A percentile compares a stretch with the other conserved stretches of the same genome.
Evolutionary conservation across 108 stramenopile genomes (phyloP).

Genomic region (Nitzschia inconspicua): DNA sequence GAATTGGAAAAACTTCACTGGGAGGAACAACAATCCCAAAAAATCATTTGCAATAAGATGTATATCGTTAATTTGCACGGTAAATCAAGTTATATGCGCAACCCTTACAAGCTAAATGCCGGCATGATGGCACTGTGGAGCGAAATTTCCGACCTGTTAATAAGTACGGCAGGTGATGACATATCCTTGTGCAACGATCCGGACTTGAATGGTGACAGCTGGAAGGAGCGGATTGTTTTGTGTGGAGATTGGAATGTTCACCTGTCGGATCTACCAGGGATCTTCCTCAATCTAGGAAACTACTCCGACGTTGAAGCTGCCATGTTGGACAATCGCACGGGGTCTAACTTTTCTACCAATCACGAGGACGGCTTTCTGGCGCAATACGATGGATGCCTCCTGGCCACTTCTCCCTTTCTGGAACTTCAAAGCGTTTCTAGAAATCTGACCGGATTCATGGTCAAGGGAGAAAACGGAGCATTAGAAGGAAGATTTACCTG

Average conservation of each 20-base stretch:
- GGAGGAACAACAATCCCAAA: too few species aligned
- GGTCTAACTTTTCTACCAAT: slow-evolving; percentile 1
- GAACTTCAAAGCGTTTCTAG: neutral
- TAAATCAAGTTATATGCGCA: slow-evolving; percentile 5
- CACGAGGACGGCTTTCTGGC: slow-evolving; percentile 10
- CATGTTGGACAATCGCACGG: neutral
- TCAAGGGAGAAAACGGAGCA: neutral
- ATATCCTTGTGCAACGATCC: neutral
- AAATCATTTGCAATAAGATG: neutral
- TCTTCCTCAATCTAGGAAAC: too few species aligned
- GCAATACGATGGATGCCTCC: slow-evolving; percentile 8
- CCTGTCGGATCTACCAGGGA: neutral
- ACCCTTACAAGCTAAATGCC: neutral
- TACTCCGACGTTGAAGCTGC: neutral
- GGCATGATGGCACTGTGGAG: neutral
- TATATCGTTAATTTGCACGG: neutral
- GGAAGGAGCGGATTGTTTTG: neutral
- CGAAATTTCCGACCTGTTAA: neutral
- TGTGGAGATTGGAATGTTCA: slow-evolving; percentile 6
- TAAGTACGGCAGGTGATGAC: neutral
- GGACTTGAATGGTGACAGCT: neutral
- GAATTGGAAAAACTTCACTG: too few species aligned
- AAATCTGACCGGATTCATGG: neutral
- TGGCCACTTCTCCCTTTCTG: neutral
- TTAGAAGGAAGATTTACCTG: neutral